Conservation (phyloP, 2,329 filamentous ascomycete genomes). For the Dactylellina parvicollis region DNA sequence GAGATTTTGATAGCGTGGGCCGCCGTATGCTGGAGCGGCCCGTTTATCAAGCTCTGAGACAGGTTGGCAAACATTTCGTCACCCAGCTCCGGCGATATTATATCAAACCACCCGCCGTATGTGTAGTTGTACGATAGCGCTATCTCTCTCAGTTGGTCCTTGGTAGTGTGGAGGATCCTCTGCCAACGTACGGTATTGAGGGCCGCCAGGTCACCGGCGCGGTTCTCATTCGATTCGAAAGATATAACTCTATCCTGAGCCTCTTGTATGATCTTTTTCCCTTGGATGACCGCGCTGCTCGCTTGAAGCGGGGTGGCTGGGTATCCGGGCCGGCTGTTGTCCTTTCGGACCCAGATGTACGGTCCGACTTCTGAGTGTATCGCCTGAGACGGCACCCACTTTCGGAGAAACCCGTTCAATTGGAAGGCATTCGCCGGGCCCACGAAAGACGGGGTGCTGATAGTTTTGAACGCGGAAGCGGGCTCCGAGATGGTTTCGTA, state of each 20-base stretch:
- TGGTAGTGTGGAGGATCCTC: neutral
- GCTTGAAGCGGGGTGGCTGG: neutral
- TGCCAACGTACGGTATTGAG: neutral
- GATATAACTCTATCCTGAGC: too few relatives aligned
- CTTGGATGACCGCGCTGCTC: neutral
- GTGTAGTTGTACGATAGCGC: slow-evolving; percentile 15
- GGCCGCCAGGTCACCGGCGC: too few relatives aligned
- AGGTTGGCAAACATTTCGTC: slow-evolving; percentile 18
- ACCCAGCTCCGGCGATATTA: neutral
- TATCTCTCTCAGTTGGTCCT: neutral
- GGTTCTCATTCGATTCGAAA: too few relatives aligned
- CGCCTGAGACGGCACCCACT: slow-evolving; percentile 10
- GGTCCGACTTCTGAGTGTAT: neutral
- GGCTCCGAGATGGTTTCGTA: too few relatives aligned
- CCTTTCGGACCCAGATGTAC: slow-evolving; percentile 24
- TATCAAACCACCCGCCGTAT: slow-evolving; percentile 25
- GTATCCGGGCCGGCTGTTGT: slow-evolving; percentile 4
- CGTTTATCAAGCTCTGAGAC: slow-evolving; percentile 15
- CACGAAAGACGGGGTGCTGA: slow-evolving; percentile 16
- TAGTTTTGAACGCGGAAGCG: neutral
- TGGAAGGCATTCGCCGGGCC: slow-evolving; percentile 23
- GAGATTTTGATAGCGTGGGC: slow-evolving; percentile 18
- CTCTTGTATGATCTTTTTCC: neutral
- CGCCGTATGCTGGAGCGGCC: neutral
- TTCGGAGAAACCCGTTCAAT: slow-evolving; percentile 31